phyloP scores from a whole-genome alignment of 129 eudicot genomes.

The Solidago caesia region DNA sequence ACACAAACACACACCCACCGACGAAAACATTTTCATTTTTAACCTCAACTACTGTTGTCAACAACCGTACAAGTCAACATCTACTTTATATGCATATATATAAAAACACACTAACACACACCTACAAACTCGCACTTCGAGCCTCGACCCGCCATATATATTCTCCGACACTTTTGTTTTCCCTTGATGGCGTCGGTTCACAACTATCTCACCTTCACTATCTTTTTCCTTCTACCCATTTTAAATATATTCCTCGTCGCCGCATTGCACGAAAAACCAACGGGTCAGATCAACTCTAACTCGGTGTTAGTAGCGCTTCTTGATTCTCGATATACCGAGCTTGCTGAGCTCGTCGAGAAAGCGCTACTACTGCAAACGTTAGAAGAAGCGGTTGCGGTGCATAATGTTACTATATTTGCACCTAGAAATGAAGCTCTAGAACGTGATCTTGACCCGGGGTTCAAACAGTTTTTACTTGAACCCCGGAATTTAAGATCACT shows the following conservation, averaged over 20 bases:
- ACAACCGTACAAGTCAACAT: conserved; percentile 33
- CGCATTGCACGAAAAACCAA: conserved; percentile 29
- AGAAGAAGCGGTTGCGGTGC: conserved; percentile 47
- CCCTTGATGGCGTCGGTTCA: conserved; percentile 28
- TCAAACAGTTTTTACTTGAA: conserved; percentile 71
- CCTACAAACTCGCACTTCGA: conserved; percentile 14
- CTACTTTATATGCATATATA: not conserved
- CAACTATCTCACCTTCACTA: conserved; percentile 1
- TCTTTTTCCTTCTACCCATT: conserved; percentile 13
- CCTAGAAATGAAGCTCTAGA: conserved; percentile 72
- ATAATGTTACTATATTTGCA: conserved; percentile 81
- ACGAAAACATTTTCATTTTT: conserved; percentile 20
- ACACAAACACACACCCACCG: conserved; percentile 15
- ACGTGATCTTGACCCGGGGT: conserved; percentile 67
- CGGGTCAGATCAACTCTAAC: conserved; percentile 43
- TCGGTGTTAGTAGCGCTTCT: conserved; percentile 51
- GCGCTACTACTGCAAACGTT: conserved; percentile 62
- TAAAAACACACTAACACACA: conserved; percentile 5
- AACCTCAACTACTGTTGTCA: conserved; percentile 27
- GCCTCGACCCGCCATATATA: conserved; percentile 37
- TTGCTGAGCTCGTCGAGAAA: conserved; percentile 80
- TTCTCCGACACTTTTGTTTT: conserved; percentile 28
- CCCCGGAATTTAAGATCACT: conserved; percentile 73
- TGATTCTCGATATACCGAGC: conserved; percentile 64
- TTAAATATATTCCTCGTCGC: conserved; percentile 1